Evolutionary conservation across 1,284 basidiomycete species (phyloP).

Genomic region (Taiwanofungus camphoratus): DNA sequence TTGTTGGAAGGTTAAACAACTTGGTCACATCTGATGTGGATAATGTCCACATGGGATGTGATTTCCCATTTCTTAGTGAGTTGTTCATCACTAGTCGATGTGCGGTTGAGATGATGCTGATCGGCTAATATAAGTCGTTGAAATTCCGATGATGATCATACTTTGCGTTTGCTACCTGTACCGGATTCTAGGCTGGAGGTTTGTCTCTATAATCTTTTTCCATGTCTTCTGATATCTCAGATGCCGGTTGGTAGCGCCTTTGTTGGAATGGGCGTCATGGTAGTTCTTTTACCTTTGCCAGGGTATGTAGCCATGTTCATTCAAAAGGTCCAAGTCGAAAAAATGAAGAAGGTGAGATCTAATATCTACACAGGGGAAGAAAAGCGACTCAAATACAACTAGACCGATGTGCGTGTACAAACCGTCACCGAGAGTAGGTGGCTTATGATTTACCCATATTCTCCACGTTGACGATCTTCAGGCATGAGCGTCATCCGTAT

Average conservation of each 20-base stretch:
- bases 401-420: conserved; percentile 43
- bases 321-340: conserved; percentile 25
- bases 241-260: conserved; percentile 30
- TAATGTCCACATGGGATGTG: conserved; percentile 29
- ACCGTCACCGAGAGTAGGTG: conserved; percentile 36
- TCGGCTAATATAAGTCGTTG: conserved; percentile 15
- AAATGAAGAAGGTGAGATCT: conserved; percentile 26
- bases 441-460: too few species aligned
- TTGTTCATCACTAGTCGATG: conserved; percentile 1
- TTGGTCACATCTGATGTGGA: conserved; percentile 30
- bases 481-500: conserved; percentile 39
- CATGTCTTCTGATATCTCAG: background rate
- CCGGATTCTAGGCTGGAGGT: conserved; percentile 45
- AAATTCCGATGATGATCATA: conserved; percentile 31
- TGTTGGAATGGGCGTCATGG: conserved; percentile 46
- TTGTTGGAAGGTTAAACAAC: conserved; percentile 47
- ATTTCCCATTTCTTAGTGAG: conserved; percentile 27
- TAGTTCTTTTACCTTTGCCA: conserved; percentile 46
- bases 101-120: background rate
- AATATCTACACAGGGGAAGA: too few species aligned
- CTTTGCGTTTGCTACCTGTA: conserved; percentile 40
- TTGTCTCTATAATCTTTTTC: conserved; percentile 3
- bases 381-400: conserved; percentile 35
- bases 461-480: conserved; percentile 26
- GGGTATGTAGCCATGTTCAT: conserved; percentile 29